A percentile compares a stretch with the other conserved stretches of the same genome.
Evolutionary conservation across 148 eudicot genomes (phyloP).

Genomic region (Spergularia marina): DNA sequence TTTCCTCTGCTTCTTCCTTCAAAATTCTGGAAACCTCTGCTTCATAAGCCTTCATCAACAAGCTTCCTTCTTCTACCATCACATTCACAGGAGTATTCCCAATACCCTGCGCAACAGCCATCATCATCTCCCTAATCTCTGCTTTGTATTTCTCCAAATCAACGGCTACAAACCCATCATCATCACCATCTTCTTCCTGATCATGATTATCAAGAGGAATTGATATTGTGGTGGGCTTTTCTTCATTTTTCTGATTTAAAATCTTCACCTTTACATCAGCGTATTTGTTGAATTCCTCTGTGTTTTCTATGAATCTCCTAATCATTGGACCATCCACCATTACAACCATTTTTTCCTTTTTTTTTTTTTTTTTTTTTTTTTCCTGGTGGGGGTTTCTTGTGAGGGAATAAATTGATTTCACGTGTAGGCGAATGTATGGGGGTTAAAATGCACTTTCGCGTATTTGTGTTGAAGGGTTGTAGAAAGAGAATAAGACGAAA

Average conservation of each 20-base stretch:
- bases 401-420: neutral
- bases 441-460: too few species aligned
- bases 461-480: neutral
- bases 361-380: too few species aligned
- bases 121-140: constrained; percentile 46
- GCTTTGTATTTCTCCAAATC: constrained; percentile 35
- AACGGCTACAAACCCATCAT: neutral
- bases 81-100: constrained; percentile 52
- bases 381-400: neutral
- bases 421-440: too few species aligned
- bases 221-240: neutral
- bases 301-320: constrained; percentile 35
- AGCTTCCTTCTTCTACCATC: constrained; percentile 46
- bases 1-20: neutral
- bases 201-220: neutral
- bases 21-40: constrained; percentile 24
- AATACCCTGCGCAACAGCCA: constrained; percentile 52
- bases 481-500: neutral
- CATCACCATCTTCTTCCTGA: neutral
- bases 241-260: constrained; percentile 30
- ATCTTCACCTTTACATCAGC: constrained; percentile 30
- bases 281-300: constrained; percentile 32
- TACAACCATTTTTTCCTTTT: neutral
- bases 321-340: constrained; percentile 45
- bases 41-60: constrained; percentile 43